Percentiles rank a stretch among this genome's conserved stretches.
phyloP scores from a whole-genome alignment of 805 yeast genomes.

The Nakazawaea wyomingensis region DNA sequence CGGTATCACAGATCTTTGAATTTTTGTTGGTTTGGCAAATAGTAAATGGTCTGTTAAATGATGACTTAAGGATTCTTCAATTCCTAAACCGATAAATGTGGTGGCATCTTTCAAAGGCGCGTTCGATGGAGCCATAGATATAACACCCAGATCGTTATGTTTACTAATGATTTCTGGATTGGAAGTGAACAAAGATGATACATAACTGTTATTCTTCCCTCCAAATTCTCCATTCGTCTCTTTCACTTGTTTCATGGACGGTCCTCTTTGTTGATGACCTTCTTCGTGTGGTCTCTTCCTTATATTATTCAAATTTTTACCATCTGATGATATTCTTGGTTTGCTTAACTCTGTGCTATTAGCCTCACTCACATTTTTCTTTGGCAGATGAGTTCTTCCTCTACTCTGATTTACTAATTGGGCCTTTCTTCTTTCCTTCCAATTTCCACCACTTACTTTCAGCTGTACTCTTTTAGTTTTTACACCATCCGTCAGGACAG shows the following conservation, averaged over 20 bases:
- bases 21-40: constrained; percentile 71
- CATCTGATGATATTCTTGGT: constrained; percentile 3
- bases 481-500: constrained; percentile 28
- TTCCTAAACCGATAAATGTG: constrained; percentile 67
- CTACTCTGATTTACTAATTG: constrained; percentile 47
- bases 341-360: constrained; percentile 11
- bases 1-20: constrained; percentile 81
- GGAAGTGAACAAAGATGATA: constrained; percentile 81
- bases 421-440: constrained; percentile 74
- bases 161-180: constrained; percentile 47
- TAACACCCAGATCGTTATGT: constrained; percentile 29
- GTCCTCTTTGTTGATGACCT: constrained; percentile 18
- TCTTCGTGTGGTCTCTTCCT: constrained; percentile 4
- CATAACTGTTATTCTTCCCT: constrained; percentile 58
- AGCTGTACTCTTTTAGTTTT: constrained; percentile 18
- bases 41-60: constrained; percentile 54
- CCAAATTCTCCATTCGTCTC: constrained; percentile 49
- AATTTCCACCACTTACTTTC: constrained; percentile 65
- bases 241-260: constrained; percentile 30
- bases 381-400: constrained; percentile 19
- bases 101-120: constrained; percentile 76
- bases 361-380: constrained; percentile 16
- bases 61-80: constrained; percentile 45
- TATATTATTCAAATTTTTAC: constrained; percentile 1
- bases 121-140: constrained; percentile 57